Base-by-base conservation (phyloP, 257 asterid species). In the Capsicum baccatum region DNA sequence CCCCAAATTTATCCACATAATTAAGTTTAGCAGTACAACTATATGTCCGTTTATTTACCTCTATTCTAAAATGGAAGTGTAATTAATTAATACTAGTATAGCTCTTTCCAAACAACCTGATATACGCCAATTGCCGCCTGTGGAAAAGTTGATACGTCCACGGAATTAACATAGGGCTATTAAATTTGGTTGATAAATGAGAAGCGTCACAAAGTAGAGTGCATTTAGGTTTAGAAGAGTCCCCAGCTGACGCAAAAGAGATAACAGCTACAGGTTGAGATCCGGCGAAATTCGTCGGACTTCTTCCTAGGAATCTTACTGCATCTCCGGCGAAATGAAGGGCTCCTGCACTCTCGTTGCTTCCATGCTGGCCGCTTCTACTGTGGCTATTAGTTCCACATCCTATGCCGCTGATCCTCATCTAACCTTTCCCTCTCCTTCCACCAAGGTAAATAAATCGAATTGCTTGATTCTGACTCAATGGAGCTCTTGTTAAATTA, bases 231-330 rank as follows among this genome's bases (percentile, higher is more conserved):
- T 69, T 11, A 39, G 42, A 69, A 39, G 54, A 69, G 55, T 14
- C 55, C 35, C 4, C 54, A 21, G 19, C 44, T 26, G 71, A 64
- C 47, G 48, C 50, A 14, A 68, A 5, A 33, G 73, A 33, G 73
- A 33, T 66, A 66, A 66, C 7, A 12, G 50, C 12, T 33, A 35
- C 6, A 42, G 58, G 88, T 87, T 87, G 94, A 88, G 87, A 85
- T 86, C 92, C 92, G 91, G 88, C 91, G 92, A 69, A 42, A n/a
- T 83, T 83, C 89, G 93, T 91, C 92, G 91, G 93, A 21, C 91
- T 90, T 90, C 91, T 74, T 85, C 86, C 50, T 48, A 78, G 12
- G 9, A 50, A 39, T 39, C 42, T 39, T 2, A 63, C 60, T 39
- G 39, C 56, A 56, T 21, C 44, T 68, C 15, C 56, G 44, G 39